Evolutionary conservation across 2,329 filamentous ascomycete genomes (phyloP).

Genomic region (Fusarium sp.): DNA sequence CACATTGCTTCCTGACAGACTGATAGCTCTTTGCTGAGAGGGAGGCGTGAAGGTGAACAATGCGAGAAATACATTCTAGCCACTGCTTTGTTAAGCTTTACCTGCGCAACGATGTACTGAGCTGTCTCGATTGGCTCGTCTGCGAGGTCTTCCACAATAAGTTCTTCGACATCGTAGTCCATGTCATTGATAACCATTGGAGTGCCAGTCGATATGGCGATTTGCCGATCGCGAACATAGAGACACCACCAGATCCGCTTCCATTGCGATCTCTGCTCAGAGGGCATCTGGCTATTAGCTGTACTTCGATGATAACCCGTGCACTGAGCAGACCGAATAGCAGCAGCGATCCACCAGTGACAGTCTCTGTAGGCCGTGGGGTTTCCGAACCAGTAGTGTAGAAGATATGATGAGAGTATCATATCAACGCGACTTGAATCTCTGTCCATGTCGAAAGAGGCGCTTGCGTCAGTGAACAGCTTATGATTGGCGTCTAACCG

Average conservation of each 20-base stretch:
- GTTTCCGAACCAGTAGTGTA: slow-evolving; percentile 30
- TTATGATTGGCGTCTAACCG: slow-evolving; percentile 3
- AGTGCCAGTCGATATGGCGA: background rate
- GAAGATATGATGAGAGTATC: slow-evolving; percentile 11
- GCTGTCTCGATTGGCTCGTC: background rate
- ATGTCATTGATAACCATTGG: background rate
- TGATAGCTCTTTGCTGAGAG: fast-evolving
- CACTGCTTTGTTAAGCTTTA: background rate
- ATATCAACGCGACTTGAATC: background rate
- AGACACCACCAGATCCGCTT: slow-evolving; percentile 9
- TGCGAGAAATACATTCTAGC: background rate
- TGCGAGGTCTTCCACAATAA: fast-evolving
- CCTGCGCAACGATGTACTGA: background rate
- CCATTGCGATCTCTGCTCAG: fast-evolving
- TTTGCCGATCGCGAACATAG: slow-evolving; percentile 6
- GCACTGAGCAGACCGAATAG: slow-evolving; percentile 1
- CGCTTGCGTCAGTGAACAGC: background rate
- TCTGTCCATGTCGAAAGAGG: background rate
- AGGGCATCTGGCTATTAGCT: background rate
- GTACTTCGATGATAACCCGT: background rate
- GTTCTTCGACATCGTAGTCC: background rate
- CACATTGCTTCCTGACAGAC: background rate
- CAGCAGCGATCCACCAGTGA: slow-evolving; percentile 13
- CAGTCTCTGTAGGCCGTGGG: background rate
- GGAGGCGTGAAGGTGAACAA: background rate